Base-by-base conservation (phyloP, 371 early-diverging fungal species). In the Lichtheimia ramosa region DNA sequence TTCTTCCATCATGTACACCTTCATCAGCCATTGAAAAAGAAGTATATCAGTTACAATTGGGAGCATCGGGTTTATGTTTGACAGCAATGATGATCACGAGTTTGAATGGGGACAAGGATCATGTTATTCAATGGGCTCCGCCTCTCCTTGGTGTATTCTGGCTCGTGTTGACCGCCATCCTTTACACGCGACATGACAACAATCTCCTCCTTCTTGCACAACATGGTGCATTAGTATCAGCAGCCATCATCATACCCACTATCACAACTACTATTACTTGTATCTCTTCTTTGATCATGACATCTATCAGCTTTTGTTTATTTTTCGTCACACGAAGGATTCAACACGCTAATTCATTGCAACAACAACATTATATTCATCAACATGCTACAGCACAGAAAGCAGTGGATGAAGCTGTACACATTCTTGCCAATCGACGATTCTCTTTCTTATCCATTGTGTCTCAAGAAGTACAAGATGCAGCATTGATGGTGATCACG, bases 381-480 rank as follows among this genome's bases (percentile, higher is more conserved):
- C 60, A 65, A 43, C 65, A 53, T 12, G 34, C 43, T 7, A 24
- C 24, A 27, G 53, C 49, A 12, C 71, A 73, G 48, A 24, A 52
- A 20, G 23, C 42, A 2, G 59, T 76, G 13, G 60, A 69, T 34
- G 25, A 62, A 61, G 48, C 69, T 48, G 52, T 71, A 51, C 53
- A 69, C 51, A 42, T 58, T 59, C 53, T 74, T 62, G 21, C 59
- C 49, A 28, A 67, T 34, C 65, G 51, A 54, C 58, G 70, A 21
- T 25, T 63, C 3, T 27, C 61, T 0, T 75, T 72, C 34, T 20
- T 73, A 5, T 39, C 69, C 0, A 82, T 77, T 0, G 70, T 81
- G 2, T 75, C 81, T 5, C 76, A 79, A 58, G 83, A 85, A 62
- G 71, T 83, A 2, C 68, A 74, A 46, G 82, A 81, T 64, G 79